Evolutionary conservation across 495 filamentous ascomycete species (phyloP), one percentile per base, ranked within the genome.

Genomic region (Pseudevernia furfuracea): DNA sequence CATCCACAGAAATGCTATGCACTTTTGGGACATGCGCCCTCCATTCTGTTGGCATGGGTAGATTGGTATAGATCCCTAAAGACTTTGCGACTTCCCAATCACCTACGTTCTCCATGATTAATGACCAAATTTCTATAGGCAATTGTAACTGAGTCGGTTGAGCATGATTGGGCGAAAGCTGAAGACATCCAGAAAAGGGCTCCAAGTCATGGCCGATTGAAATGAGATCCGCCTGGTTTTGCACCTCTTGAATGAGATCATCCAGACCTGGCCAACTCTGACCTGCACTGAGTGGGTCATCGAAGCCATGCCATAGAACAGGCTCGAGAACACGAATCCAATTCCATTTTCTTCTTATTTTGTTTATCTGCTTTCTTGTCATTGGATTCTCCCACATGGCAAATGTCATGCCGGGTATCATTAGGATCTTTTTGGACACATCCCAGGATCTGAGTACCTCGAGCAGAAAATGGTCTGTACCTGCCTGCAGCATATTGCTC

Each of bases 61-160:
- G 76, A 53, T 80, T 91, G 7, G 90, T 89, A 67, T 87, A 89
- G 49, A 97, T 80, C 60, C 90, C 86, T 17, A 97, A 80, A 3
- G 89, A 86, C 58, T 82, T 87, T 21, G 92, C 87, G 4, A 91
- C 80, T 74, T 96, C 92, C 92, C 92, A 97, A 71, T 97, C 92
- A 21, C 84, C 84, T 21, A 91, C 80, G 67, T 87, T 85, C 68
- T 94, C 87, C 49, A 97, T 85, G 32, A 97, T 87, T 56, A 89
- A 87, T 36, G 88, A 84, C 92, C 92, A 96, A 32, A 97, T 79
- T 73, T 97, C 92, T 0, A 88, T 84, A 1, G 92, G 92, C 0
- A 97, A 76, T 23, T 66, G 63, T 4, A 41, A 60, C 23, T 36
- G 70, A 49, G 65, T 73, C 8, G 66, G 32, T 62, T 57, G 53